Base-by-base conservation (phyloP, 2,329 filamentous ascomycete genomes). In the Arthroderma sp. region DNA sequence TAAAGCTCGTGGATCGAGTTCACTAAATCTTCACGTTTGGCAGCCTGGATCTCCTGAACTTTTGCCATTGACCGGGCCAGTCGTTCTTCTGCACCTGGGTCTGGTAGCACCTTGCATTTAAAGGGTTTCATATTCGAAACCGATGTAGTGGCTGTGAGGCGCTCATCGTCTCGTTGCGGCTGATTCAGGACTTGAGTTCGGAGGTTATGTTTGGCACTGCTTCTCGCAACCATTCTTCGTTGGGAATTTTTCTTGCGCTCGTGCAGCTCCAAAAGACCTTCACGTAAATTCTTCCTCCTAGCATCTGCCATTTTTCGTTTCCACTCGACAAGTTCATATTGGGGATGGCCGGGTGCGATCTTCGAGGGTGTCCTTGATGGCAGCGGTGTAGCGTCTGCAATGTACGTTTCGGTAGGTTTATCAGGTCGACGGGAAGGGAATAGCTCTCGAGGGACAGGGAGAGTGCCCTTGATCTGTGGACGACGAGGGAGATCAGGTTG, bases 1-100 rank as follows among this genome's bases (percentile, higher is more conserved):
- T 98, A 98, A 11, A 98, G 80, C 59, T 88, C 84, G 72, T 95
- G 88, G 31, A 98, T 74, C 15, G 85, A 80, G 63, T 91, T 82
- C 60, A 81, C 78, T 54, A 86, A 81, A 56, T 79, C 77, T 58
- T 83, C 78, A 44, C 77, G 76, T 67, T 83, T 83, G 56, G 74
- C 70, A 8, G 71, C 73, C 33, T 76, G 70, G 43, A 78, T 70
- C 13, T 74, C 72, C 54, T 73, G 67, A 58, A 76, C 56, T 57
- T 71, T 67, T 60, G 68, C 65, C 23, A 61, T 62, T 38, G 71
- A 68, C 28, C 74, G 70, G n/a, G 79, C 78, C 56, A 77, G 58
- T 11, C 79, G 77, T 57, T 73, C 69, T 66, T 82, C 80, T 37
- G 86, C 81, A 7, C 77, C 63, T 5, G 86, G 85, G 66, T 91